phyloP scores from a whole-genome alignment of 2,329 filamentous ascomycete species.

The Ambrosiella xylebori region DNA sequence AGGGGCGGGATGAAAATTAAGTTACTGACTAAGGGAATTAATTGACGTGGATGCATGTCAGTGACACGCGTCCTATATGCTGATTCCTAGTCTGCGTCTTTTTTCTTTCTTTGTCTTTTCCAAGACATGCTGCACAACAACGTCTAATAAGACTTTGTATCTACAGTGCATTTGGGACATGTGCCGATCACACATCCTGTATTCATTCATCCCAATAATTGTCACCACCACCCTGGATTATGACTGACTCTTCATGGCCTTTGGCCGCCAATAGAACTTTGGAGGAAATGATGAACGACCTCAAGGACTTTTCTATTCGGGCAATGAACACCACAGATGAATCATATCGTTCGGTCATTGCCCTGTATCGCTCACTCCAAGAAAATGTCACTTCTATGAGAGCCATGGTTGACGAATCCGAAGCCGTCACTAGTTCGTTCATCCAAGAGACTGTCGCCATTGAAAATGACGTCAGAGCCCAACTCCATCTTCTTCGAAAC shows the following conservation, averaged over 20 bases:
- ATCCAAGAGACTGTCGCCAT: conserved; percentile 40
- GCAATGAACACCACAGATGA: conserved; percentile 53
- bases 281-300: conserved; percentile 14
- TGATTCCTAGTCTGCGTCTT: neutral
- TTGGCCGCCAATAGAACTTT: conserved; percentile 5
- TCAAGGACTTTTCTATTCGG: conserved; percentile 42
- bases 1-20: neutral
- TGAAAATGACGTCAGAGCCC: conserved; percentile 39
- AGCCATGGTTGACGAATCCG: conserved; percentile 46
- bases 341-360: conserved; percentile 55
- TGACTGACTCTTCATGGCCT: neutral
- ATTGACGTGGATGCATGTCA: neutral
- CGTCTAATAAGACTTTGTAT: no score
- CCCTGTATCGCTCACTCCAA: conserved; percentile 48
- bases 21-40: neutral
- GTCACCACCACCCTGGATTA: neutral
- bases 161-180: neutral
- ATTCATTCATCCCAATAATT: neutral
- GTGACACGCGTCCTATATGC: neutral
- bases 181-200: neutral
- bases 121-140: neutral
- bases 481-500: conserved; percentile 37
- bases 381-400: conserved; percentile 47
- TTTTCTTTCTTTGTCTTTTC: neutral
- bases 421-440: conserved; percentile 41